phyloP scores from a whole-genome alignment of 1,139 yeast genomes.

The Taphrina wiesneri region DNA sequence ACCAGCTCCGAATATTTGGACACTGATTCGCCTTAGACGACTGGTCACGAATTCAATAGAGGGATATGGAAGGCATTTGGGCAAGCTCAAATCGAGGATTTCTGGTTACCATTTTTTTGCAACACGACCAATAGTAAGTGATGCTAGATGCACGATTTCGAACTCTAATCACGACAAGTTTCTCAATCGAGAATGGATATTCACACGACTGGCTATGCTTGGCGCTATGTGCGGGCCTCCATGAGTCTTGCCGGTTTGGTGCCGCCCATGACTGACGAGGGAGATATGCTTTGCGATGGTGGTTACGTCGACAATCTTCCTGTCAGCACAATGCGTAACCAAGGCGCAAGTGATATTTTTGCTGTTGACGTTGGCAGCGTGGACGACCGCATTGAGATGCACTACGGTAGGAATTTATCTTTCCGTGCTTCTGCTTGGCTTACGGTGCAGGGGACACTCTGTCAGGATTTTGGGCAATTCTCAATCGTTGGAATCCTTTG shows the following conservation, averaged over 20 bases:
- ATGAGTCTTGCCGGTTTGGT: slow-evolving; percentile 94
- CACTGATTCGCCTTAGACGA: slow-evolving; percentile 50
- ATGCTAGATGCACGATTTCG: background rate
- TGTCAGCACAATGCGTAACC: slow-evolving; percentile 78
- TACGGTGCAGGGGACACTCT: slow-evolving; percentile 60
- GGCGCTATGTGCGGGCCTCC: slow-evolving; percentile 94
- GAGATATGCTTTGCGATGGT: slow-evolving; percentile 91
- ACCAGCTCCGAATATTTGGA: background rate
- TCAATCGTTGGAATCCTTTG: slow-evolving; percentile 89
- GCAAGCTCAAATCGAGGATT: slow-evolving; percentile 87
- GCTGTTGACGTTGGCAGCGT: slow-evolving; percentile 98
- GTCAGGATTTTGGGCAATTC: slow-evolving; percentile 86
- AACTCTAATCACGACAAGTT: slow-evolving; percentile 43
- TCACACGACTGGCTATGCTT: slow-evolving; percentile 86
- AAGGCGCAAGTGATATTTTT: slow-evolving; percentile 83
- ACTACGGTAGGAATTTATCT: slow-evolving; percentile 56
- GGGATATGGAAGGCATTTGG: slow-evolving; percentile 97
- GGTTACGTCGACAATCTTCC: slow-evolving; percentile 94
- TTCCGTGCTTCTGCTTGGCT: background rate
- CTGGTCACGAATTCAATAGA: slow-evolving; percentile 95
- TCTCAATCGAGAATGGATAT: slow-evolving; percentile 95
- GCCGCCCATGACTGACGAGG: slow-evolving; percentile 83
- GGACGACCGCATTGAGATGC: slow-evolving; percentile 88
- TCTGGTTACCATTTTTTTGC: slow-evolving; percentile 85
- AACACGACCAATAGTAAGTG: slow-evolving; percentile 76